Evolutionary conservation across 345 rosid genomes (phyloP), one percentile per base, ranked within the genome.

Genomic region (Sisymbrium irio): DNA sequence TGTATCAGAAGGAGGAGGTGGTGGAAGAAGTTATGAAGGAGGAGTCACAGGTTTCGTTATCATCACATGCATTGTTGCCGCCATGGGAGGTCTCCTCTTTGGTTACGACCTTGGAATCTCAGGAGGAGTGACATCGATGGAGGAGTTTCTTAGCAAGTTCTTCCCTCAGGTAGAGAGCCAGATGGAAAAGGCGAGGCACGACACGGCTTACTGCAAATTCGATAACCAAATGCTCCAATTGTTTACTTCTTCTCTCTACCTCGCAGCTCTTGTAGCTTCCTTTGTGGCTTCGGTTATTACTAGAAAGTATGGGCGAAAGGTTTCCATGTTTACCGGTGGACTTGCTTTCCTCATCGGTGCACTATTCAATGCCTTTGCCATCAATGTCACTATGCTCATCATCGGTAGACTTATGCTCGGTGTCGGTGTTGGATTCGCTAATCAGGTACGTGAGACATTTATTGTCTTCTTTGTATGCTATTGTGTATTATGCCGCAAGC

Each of bases 101-200:
- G 98, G 94, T 51, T 92, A 92, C 75, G 98, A 92, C 78, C 83
- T 90, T 77, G 96, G 96, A 77, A 92, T 92, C 77, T 90, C 96
- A 78, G 82, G 86, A 63, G 88, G 90, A 1, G 88, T 84, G 61
- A 86, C 90, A 15, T 79, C 90, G 11, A 86, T 86, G 90, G 73
- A 71, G 13, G 70, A 81, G 9, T 84, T 84, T 61, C 67, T 86
- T 49, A 45, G 11, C n/a, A 71, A 69, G 22, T 82, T 86, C 40
- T 84, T 86, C 69, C 86, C 83, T 9, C 40, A 71, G 0, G 85
- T 86, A 39, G 83, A 84, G 54, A 71, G 42, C 17, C 77, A 74
- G 47, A 72, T 69, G 71, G 45, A 65, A 6, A 15, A 41, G 15
- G 60, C 66, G 6, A 80, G 32, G 60, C 61, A 65, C 10, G 79